Percentiles rank a stretch among this genome's conserved stretches.
These are phyloP conservation scores for Berkeleyomyces rouxiae DNA, from an alignment of 2,329 filamentous ascomycete species.

Conservation along the genomic window DNA sequence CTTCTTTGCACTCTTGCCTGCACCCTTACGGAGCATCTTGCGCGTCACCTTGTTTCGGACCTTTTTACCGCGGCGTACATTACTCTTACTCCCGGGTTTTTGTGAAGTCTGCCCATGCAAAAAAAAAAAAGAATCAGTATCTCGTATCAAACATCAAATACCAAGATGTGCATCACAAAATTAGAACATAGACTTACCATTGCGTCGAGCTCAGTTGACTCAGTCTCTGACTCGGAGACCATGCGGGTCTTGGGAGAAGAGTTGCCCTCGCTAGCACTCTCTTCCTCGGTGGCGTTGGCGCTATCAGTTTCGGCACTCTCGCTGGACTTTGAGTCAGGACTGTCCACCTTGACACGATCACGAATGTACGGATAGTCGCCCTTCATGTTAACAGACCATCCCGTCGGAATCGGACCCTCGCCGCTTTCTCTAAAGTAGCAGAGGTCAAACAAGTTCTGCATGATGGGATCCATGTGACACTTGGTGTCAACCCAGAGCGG, in stretches of 20 bases:
- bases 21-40: neutral
- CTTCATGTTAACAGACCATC: slow-evolving; percentile 46
- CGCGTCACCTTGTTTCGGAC: slow-evolving; percentile 14
- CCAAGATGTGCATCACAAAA: neutral
- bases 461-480: slow-evolving; percentile 41
- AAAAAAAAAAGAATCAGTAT: no score
- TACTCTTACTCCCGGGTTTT: neutral
- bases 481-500: slow-evolving; percentile 37
- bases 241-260: slow-evolving; percentile 32
- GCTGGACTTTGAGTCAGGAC: slow-evolving; percentile 29
- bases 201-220: slow-evolving; percentile 17
- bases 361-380: slow-evolving; percentile 38
- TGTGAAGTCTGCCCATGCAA: neutral
- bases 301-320: slow-evolving; percentile 25
- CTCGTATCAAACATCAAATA: neutral
- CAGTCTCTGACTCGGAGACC: slow-evolving; percentile 42
- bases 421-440: slow-evolving; percentile 40
- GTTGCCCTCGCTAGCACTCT: slow-evolving; percentile 36
- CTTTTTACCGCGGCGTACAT: slow-evolving; percentile 25
- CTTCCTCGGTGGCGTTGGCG: slow-evolving; percentile 27
- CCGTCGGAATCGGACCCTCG: slow-evolving; percentile 43
- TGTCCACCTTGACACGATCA: slow-evolving; percentile 27
- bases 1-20: slow-evolving; percentile 24
- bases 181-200: slow-evolving; percentile 1
- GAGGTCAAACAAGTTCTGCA: slow-evolving; percentile 63